phyloP scores from a whole-genome alignment of 306 rosid genomes.

The Canavalia ensiformis region DNA sequence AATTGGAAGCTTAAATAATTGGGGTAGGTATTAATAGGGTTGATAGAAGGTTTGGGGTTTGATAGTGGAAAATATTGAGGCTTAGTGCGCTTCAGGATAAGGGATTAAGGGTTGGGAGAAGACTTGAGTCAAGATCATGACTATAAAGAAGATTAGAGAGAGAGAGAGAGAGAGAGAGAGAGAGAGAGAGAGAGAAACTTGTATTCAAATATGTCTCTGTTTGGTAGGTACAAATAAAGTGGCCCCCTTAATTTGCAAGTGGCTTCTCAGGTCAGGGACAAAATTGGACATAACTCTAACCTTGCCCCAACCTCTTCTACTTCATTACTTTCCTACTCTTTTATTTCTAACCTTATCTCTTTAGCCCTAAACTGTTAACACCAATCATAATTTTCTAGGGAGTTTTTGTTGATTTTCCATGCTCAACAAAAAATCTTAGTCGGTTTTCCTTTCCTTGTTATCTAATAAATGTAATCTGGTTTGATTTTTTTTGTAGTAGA shows the following conservation, averaged over 20 bases:
- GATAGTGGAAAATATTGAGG: slow-evolving; percentile 13
- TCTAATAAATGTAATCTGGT: background rate
- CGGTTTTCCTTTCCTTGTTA: background rate
- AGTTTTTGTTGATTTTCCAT: background rate
- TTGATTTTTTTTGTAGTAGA: background rate
- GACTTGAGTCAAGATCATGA: slow-evolving; percentile 51
- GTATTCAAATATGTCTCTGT: background rate
- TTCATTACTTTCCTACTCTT: background rate
- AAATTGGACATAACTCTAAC: slow-evolving; percentile 18
- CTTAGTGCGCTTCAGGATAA: slow-evolving; percentile 47
- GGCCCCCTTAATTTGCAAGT: slow-evolving; percentile 39
- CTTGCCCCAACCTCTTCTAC: slow-evolving; percentile 20
- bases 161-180: background rate
- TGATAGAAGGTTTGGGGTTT: slow-evolving; percentile 29
- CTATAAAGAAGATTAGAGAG: background rate
- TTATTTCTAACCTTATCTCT: slow-evolving; percentile 40
- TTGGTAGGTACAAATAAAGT: slow-evolving; percentile 37
- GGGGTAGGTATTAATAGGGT: slow-evolving; percentile 52
- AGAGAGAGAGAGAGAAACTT: background rate
- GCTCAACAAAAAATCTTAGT: background rate
- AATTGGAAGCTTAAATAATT: slow-evolving; percentile 43
- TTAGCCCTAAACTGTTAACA: background rate
- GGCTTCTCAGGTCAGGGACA: slow-evolving; percentile 36
- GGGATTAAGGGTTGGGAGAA: slow-evolving; percentile 43
- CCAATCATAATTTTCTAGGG: background rate